Conservation (phyloP, 331 rosid species). For the Telfairia occidentalis region DNA sequence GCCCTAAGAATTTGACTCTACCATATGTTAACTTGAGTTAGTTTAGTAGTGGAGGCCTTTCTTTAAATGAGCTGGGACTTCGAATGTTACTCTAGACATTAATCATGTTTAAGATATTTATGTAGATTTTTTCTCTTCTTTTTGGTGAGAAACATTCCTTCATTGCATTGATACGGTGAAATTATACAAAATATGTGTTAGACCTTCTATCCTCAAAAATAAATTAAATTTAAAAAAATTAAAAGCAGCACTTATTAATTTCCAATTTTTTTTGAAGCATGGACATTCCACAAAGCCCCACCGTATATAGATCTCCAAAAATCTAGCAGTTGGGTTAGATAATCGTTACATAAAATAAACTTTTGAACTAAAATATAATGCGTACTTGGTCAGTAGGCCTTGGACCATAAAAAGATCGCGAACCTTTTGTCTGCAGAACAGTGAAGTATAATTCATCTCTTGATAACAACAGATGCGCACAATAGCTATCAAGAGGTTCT, state of each 20-base stretch:
- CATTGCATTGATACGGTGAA: too few species aligned
- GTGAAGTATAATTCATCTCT: conserved; percentile 82
- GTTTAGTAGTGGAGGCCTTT: too few species aligned
- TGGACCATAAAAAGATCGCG: conserved; percentile 64
- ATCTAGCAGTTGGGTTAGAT: not conserved
- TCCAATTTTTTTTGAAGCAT: not conserved
- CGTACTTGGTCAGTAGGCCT: conserved; percentile 70
- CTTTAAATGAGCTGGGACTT: too few species aligned
- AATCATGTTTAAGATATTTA: too few species aligned
- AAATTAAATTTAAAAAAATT: not conserved
- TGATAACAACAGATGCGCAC: conserved; percentile 75
- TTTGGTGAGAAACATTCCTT: too few species aligned
- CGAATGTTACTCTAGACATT: too few species aligned
- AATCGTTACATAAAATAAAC: not conserved
- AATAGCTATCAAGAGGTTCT: conserved; percentile 87
- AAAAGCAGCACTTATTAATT: not conserved
- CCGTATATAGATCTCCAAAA: not conserved
- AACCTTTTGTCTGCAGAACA: conserved; percentile 66
- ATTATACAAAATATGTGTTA: too few species aligned
- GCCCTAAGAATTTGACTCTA: too few species aligned
- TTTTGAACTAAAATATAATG: conserved; percentile 11
- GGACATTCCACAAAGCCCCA: not conserved
- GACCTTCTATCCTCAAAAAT: not conserved
- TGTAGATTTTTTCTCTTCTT: too few species aligned
- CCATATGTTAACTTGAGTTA: too few species aligned